A percentile compares a stretch with the other conserved stretches of the same genome.
These are phyloP conservation scores for Diutina neorugosa DNA, from an alignment of 1,139 yeast genomes.

Conservation along the genomic window DNA sequence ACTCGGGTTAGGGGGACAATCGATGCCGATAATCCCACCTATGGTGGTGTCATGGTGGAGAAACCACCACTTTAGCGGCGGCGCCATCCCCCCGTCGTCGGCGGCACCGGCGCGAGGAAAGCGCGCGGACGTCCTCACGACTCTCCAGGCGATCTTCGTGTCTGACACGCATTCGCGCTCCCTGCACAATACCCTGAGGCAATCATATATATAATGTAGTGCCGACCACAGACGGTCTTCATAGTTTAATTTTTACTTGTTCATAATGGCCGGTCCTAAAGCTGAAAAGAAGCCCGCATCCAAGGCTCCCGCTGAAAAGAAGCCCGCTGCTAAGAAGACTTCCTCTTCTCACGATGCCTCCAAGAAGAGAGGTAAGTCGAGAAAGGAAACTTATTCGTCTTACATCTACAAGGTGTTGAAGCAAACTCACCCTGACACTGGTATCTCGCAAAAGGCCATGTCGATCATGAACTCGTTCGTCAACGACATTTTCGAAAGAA, in stretches of 20 bases:
- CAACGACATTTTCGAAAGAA: slow-evolving; percentile 91
- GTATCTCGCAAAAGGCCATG: slow-evolving; percentile 99
- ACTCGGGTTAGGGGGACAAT: neutral
- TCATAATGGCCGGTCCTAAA: slow-evolving; percentile 75
- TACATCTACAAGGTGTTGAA: slow-evolving; percentile 97
- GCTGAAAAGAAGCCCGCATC: slow-evolving; percentile 99
- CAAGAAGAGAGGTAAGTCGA: slow-evolving; percentile 91
- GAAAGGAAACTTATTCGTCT: slow-evolving; percentile 98
- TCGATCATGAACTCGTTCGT: slow-evolving; percentile 98
- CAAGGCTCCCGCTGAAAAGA: slow-evolving; percentile 97
- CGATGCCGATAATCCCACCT: neutral
- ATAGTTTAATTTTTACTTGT: neutral
- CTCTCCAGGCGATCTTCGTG: neutral
- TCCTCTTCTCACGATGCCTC: slow-evolving; percentile 45
- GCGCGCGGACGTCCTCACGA: neutral
- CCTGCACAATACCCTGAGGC: neutral
- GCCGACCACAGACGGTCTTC: neutral
- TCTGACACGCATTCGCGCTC: neutral
- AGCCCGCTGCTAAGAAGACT: slow-evolving; percentile 87
- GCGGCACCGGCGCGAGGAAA: neutral
- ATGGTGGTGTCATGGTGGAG: neutral
- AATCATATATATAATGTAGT: neutral
- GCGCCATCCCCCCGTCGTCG: neutral
- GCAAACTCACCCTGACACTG: slow-evolving; percentile 99
- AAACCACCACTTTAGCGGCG: neutral